These are phyloP conservation scores for Gracilaria domingensis DNA, from an alignment of 23 red algal genomes.

Conservation along the genomic window DNA sequence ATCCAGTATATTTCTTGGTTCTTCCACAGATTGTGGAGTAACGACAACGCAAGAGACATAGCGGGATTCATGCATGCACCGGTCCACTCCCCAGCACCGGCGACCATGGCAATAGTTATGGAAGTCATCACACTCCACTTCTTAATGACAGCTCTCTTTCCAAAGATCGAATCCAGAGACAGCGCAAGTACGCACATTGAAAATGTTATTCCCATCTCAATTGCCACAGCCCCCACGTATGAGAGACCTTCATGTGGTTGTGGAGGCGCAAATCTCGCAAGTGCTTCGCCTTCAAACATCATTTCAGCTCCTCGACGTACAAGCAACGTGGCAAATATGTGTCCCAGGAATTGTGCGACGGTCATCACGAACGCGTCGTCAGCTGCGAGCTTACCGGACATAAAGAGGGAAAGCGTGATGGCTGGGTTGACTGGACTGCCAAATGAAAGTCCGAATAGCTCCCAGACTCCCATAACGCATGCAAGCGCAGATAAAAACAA, in stretches of 20 bases:
- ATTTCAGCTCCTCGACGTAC: conserved; percentile 30
- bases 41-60: conserved; percentile 44
- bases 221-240: conserved; percentile 26
- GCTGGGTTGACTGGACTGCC: conserved; percentile 54
- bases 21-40: conserved; percentile 50
- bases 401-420: conserved; percentile 18
- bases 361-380: conserved; percentile 40
- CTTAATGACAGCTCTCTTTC: conserved; percentile 47
- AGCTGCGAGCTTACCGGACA: conserved; percentile 17
- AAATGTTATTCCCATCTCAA: conserved; percentile 46
- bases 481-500: conserved; percentile 48
- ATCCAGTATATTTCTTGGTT: conserved; percentile 57
- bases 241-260: conserved; percentile 39
- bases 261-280: conserved; percentile 37
- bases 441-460: conserved; percentile 47
- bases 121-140: conserved; percentile 44
- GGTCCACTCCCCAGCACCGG: conserved; percentile 42
- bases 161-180: conserved; percentile 35
- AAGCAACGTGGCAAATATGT: conserved; percentile 9
- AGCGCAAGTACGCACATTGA: conserved; percentile 45
- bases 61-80: conserved; percentile 75
- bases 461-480: conserved; percentile 57
- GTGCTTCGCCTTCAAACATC: conserved; percentile 35
- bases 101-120: conserved; percentile 33
- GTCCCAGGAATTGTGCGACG: conserved; percentile 50